A percentile compares a stretch with the other conserved stretches of the same genome.
These are phyloP conservation scores for Uromyces viciae-fabae DNA, from an alignment of 1,284 basidiomycete genomes.

Conservation along the genomic window DNA sequence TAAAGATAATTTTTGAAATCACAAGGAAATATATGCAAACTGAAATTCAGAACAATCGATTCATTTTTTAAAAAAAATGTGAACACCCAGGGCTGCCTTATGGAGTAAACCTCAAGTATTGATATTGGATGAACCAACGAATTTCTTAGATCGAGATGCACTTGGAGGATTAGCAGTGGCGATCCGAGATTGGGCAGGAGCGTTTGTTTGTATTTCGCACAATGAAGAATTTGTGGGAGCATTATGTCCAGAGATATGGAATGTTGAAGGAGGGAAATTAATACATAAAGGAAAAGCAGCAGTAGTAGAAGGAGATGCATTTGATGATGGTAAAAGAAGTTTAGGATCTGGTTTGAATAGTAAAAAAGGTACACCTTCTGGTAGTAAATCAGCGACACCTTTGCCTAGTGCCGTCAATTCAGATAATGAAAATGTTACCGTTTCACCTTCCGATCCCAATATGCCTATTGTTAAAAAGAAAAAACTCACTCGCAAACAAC, in stretches of 20 bases:
- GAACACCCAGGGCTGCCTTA: conserved; percentile 64
- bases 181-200: conserved; percentile 93
- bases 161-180: conserved; percentile 90
- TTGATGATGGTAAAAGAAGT: conserved; percentile 57
- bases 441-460: conserved; percentile 59
- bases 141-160: conserved; percentile 72
- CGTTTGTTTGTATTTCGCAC: conserved; percentile 95
- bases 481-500: conserved; percentile 73
- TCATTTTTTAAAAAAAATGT: neutral
- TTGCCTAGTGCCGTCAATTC: conserved; percentile 46
- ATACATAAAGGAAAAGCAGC: conserved; percentile 81
- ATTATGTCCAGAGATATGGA: conserved; percentile 62
- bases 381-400: conserved; percentile 38
- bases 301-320: conserved; percentile 69
- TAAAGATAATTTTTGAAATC: neutral
- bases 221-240: conserved; percentile 60
- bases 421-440: conserved; percentile 63
- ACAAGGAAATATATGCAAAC: neutral
- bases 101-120: conserved; percentile 87
- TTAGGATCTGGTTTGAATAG: conserved; percentile 67
- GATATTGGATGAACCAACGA: conserved; percentile 69
- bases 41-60: neutral
- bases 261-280: conserved; percentile 67
- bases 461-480: conserved; percentile 66
- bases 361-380: conserved; percentile 62